Evolutionary conservation across 352 stramenopile genomes (phyloP), one percentile per base, ranked within the genome.

Genomic region (Elongisporangium senticosum): DNA sequence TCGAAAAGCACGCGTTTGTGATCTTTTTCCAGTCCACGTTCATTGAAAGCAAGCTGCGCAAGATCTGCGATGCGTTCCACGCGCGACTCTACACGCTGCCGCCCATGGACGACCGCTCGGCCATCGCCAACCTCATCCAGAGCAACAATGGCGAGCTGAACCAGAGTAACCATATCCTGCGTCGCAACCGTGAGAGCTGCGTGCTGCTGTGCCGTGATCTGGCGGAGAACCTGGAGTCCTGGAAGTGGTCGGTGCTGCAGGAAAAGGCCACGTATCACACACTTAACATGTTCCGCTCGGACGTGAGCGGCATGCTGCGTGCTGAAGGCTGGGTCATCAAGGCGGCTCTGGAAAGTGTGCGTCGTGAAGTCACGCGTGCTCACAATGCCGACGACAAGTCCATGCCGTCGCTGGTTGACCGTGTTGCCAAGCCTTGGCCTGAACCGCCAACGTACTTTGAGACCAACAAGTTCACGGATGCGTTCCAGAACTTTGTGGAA

Each of bases 401-500:
- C 47, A 97, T 98, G 85, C 90, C 92, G 56, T 96, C 79, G 59
- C 85, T 98, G 26, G 82, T 98, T 51, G 93, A 98, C 65, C 84
- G 79, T 49, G 88, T 99, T 40, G 78, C 95, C 21, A 97, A 98
- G 69, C 94, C 93, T 2, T 99, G 96, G 96, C 96, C 96, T 7
- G 95, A 86, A 22, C 92, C 97, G 52, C 97, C 97, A 17, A 99
- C 97, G 13, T 97, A 99, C 78, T 99, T 99, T 73, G 83, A 97
- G 55, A 98, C 94, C 22, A 99, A 99, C 87, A 98, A 99, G 74
- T 99, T 99, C 76, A 99, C 97, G 13, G 89, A 97, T 47, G 96
- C 91, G 23, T 99, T 98, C 75, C 97, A 99, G 74, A 75, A 92
- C 59, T 99, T 99, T 68, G 97, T 99, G 47, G 97, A 99, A 66